Base-by-base conservation (phyloP, 2,329 filamentous ascomycete species). In the Aureobasidium lini region DNA sequence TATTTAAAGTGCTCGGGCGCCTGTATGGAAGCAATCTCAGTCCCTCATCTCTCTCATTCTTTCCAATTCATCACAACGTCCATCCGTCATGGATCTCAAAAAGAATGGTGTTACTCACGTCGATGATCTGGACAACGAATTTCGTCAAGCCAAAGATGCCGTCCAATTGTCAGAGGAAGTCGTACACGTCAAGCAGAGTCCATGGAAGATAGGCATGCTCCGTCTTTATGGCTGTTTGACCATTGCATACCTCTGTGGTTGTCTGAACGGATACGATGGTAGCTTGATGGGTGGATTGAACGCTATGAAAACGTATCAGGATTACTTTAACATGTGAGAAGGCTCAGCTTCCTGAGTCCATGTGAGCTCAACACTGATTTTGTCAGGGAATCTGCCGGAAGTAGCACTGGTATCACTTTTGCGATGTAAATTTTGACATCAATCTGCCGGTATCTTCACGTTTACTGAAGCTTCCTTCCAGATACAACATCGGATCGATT, bases 371-470 rank as follows among this genome's bases (percentile, higher is more conserved):
- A 54, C 32, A 34, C 40, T 60, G 6, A 47, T 8, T 8, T 34
- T 9, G 4, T 11, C 8, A 48, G 48, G 57, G 10, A 60, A 32
- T 47, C 54, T 31, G 47, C 44, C n/a, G 46, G 48, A 4, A 36
- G 50, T 9, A 40, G 42, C 8, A 79, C 77, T 6, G 77, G 77
- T 18, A 77, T 79, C 46, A 75, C 78, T 8, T 79, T 75, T 57
- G 76, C 77, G 36, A 79, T 79, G 53, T 79, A 78, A 64, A 77
- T 73, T 2, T 76, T 79, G 44, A 76, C 59, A 67, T 77, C 9
- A 69, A 72, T 7, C 75, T 73, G 1, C 73, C 74, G 6, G 75
- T 77, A 39, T 67, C 15, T n/a, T 44, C 9, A 15, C 9, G n/a
- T 44, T 40, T 53, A 4, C 37, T 53, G 1, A 42, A 44, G 7